Evolutionary conservation across 139 green algal genomes (phyloP), one percentile per base, ranked within the genome.

Genomic region (Spirogloea muscicola): DNA sequence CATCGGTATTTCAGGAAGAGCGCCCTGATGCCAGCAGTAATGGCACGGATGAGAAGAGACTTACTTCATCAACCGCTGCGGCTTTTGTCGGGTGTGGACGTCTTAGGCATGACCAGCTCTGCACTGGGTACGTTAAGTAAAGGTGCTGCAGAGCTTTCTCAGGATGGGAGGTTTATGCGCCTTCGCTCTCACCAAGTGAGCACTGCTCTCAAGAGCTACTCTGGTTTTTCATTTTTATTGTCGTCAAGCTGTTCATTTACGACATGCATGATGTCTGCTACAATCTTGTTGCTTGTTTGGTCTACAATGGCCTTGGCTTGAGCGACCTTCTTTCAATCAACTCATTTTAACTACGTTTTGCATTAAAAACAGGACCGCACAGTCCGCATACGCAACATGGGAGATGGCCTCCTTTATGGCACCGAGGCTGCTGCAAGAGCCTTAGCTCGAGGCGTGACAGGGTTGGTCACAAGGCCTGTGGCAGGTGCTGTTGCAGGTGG

Each of bases 401-500:
- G 84, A 1, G 83, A 88, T n/a, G 91, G 91, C 9, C 58, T 96
- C 49, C 36, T 90, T 27, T 84, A 91, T 75, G 91, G 91, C 3
- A 84, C 76, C 34, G 77, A 80, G 0, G 86, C 88, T 37, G 88
- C 91, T 58, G 29, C 65, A 16, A 46, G 43, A 63, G 86, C 87
- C 31, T 41, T 91, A 7, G 86, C 70, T 84, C 62, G 80, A 5
- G 91, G 92, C 9, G 84, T 92, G 25, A 84, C 81, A 13, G 92
- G 92, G 29, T 82, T 97, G 2, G 70, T 96, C 7, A 80, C 82
- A n/a, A 90, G 91, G 78, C 92, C 92, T 9, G 16, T 96, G 58
- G 66, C 92, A 66, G 92, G 92, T 2, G 89, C 88, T 1, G 74
- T 88, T 71, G 49, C 82, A 49, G 70, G 80, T 4, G 92, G 92